phyloP scores from a whole-genome alignment of 2,329 filamentous ascomycete genomes.

The Akanthomyces dipterigenus region DNA sequence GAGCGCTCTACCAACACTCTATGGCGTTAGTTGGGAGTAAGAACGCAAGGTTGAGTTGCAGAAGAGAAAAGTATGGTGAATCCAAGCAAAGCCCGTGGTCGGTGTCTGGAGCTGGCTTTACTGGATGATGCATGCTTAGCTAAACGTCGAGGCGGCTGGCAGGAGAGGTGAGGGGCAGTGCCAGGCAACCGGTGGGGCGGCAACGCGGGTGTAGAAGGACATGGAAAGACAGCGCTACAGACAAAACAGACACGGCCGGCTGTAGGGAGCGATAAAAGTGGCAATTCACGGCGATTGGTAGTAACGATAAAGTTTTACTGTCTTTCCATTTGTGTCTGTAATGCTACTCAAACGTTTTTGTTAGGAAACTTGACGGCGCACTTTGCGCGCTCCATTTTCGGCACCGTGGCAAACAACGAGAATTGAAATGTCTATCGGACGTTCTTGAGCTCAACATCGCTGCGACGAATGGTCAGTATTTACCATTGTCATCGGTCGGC shows the following conservation, averaged over 20 bases:
- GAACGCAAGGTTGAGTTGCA: background rate
- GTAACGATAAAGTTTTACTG: background rate
- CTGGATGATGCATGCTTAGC: conserved; percentile 8
- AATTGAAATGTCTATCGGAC: conserved; percentile 39
- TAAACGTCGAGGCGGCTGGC: background rate
- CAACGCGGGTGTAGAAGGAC: conserved; percentile 3
- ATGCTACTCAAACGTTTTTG: background rate
- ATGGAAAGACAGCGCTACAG: conserved; percentile 2
- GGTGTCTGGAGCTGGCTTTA: background rate
- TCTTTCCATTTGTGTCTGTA: background rate
- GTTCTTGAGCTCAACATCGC: conserved; percentile 62
- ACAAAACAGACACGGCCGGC: background rate
- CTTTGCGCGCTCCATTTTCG: background rate
- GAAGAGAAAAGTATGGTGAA: background rate
- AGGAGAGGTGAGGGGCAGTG: conserved; percentile 10
- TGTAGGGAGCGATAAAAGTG: no score
- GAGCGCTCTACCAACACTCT: background rate
- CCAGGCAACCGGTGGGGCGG: conserved; percentile 11
- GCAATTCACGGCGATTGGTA: background rate
- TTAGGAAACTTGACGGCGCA: background rate
- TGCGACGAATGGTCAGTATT: conserved; percentile 25
- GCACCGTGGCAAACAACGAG: background rate
- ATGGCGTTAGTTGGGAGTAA: background rate
- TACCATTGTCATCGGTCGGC: no score
- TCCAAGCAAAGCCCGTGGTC: background rate